Conservation (phyloP, 257 asterid species). For the Plantago ovata region DNA sequence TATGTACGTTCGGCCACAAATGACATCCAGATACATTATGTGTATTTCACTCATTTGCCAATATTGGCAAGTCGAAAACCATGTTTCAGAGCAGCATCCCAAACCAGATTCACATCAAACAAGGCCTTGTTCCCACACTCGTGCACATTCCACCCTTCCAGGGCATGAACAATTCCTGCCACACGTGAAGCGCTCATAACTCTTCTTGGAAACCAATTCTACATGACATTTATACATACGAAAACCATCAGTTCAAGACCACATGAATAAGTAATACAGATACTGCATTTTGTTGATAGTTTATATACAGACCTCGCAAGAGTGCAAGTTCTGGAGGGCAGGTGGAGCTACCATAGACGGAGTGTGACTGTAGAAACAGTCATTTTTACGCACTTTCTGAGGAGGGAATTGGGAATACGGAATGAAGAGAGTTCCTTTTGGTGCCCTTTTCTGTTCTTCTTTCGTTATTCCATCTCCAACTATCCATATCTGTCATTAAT, state of each 20-base stretch:
- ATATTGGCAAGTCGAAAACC: no score
- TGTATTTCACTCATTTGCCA: no score
- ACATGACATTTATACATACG: not conserved
- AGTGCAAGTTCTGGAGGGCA: no score
- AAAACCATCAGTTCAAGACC: not conserved
- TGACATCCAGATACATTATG: no score
- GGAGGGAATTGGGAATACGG: slow-evolving; percentile 69
- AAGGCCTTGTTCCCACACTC: slow-evolving; percentile 55
- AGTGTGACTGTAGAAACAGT: no score
- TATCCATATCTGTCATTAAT: slow-evolving; percentile 83
- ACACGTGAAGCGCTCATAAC: no score
- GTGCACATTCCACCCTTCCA: no score
- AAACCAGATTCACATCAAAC: slow-evolving; percentile 34
- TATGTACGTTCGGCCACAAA: no score
- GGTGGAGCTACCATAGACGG: no score
- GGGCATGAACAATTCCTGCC: no score
- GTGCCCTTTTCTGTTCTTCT: slow-evolving; percentile 62
- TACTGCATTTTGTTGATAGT: not conserved
- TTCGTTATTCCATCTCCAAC: slow-evolving; percentile 64
- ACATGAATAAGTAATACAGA: not conserved
- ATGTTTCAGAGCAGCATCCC: no score
- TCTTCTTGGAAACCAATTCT: slow-evolving; percentile 89
- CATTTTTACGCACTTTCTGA: no score
- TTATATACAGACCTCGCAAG: slow-evolving; percentile 64
- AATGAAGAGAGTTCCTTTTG: slow-evolving; percentile 58